Evolutionary conservation across 176 grass and related monocot genomes (phyloP).

Genomic region (Urochloa ruziziensis): DNA sequence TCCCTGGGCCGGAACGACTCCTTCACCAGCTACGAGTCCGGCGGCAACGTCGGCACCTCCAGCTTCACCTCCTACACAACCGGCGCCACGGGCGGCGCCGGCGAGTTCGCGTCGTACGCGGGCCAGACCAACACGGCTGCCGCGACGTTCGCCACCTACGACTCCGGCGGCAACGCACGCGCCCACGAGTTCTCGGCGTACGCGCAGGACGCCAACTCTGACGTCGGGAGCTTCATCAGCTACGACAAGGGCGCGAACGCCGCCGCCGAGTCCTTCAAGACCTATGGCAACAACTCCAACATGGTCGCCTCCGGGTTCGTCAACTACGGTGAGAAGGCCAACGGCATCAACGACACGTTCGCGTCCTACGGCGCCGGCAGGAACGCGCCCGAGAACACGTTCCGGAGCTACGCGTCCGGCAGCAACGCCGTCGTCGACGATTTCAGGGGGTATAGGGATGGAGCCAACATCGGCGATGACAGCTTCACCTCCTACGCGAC

Average conservation of each 20-base stretch:
- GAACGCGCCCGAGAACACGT: slow-evolving; percentile 48
- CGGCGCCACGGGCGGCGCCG: slow-evolving; percentile 40
- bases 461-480: slow-evolving; percentile 54
- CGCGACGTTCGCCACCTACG: slow-evolving; percentile 45
- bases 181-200: slow-evolving; percentile 36
- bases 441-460: slow-evolving; percentile 48
- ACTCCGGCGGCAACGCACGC: slow-evolving; percentile 39
- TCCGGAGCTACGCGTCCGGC: slow-evolving; percentile 43
- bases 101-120: slow-evolving; percentile 39
- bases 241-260: slow-evolving; percentile 46
- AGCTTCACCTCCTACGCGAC: slow-evolving; percentile 49
- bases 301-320: slow-evolving; percentile 38
- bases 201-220: slow-evolving; percentile 54
- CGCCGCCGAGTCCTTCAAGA: slow-evolving; percentile 30
- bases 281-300: slow-evolving; percentile 58
- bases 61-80: slow-evolving; percentile 55
- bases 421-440: slow-evolving; percentile 47
- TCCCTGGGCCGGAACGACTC: slow-evolving; percentile 36
- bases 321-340: slow-evolving; percentile 49
- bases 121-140: slow-evolving; percentile 34
- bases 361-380: slow-evolving; percentile 27
- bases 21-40: slow-evolving; percentile 42
- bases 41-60: slow-evolving; percentile 41
- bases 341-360: slow-evolving; percentile 50
- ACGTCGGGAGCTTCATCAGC: slow-evolving; percentile 35